Conservation (phyloP, 2,329 filamentous ascomycete genomes). For the Fusarium beomiforme region DNA sequence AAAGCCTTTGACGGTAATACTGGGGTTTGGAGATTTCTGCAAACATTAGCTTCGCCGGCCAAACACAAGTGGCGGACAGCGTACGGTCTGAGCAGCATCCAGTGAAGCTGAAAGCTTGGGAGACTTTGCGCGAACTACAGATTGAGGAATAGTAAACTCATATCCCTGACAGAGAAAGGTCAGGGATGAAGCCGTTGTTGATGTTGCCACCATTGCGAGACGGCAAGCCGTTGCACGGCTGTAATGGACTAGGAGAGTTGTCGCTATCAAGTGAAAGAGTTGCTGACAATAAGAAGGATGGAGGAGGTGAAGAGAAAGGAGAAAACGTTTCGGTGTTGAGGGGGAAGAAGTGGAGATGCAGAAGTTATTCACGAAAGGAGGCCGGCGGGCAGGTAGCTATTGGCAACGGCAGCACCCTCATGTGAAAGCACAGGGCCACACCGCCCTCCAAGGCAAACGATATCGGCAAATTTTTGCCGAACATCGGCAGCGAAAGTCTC, state of each 20-base stretch:
- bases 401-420: neutral
- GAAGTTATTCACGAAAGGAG: neutral
- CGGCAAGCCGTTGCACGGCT: too few species aligned
- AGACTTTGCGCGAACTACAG: neutral
- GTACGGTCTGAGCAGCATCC: neutral
- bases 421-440: too few species aligned
- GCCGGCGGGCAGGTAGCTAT: neutral
- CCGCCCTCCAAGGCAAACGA: too few species aligned
- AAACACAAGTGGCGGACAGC: neutral
- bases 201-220: neutral
- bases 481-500: too few species aligned
- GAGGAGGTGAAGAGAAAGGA: neutral
- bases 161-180: neutral
- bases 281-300: neutral
- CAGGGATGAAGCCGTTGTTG: neutral
- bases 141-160: neutral
- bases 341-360: neutral
- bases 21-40: neutral
- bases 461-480: too few species aligned
- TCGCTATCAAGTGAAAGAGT: neutral
- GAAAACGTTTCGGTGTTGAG: neutral
- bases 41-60: neutral
- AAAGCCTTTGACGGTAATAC: neutral
- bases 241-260: neutral
- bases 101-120: neutral